Percentiles rank a stretch among this genome's conserved stretches.
Conservation (phyloP, 768 basidiomycete genomes). For the Leccinum longicurvipes region DNA sequence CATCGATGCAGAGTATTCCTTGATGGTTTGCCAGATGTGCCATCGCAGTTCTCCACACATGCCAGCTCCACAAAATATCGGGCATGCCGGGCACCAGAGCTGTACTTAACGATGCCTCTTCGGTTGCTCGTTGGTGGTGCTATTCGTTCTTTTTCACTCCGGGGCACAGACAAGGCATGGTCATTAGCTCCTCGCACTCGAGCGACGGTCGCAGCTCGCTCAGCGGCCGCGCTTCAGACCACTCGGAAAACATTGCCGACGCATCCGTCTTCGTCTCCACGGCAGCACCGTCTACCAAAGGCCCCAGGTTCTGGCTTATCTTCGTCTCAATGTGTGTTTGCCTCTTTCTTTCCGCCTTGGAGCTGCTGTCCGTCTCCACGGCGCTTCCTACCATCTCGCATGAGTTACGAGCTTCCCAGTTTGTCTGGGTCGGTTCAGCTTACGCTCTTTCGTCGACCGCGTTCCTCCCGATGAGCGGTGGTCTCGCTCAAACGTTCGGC, state of each 20-base stretch:
- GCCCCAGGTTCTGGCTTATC: constrained; percentile 26
- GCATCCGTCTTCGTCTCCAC: not conserved
- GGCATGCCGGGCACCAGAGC: not conserved
- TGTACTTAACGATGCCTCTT: not conserved
- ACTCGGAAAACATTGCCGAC: not conserved
- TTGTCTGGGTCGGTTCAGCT: constrained; percentile 37
- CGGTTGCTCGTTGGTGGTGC: not conserved
- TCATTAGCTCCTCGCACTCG: not conserved
- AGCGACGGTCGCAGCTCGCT: not conserved
- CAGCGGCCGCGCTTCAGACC: not conserved
- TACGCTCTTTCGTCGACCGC: constrained; percentile 37
- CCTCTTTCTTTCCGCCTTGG: constrained; percentile 29
- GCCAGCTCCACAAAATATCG: not conserved
- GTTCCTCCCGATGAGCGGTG: constrained; percentile 36
- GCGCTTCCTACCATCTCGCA: constrained; percentile 35
- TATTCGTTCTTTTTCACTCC: not conserved
- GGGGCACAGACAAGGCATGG: not conserved
- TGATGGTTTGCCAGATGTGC: not conserved
- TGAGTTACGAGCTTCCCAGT: constrained; percentile 26
- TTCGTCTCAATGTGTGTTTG: constrained; percentile 25
- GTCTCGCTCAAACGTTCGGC: constrained; percentile 31
- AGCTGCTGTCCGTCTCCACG: constrained; percentile 25
- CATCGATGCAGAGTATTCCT: not conserved
- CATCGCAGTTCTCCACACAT: not conserved
- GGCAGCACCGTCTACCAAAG: constrained; percentile 3